Conservation (phyloP, 1,284 basidiomycete species). For the Ustilago tritici region DNA sequence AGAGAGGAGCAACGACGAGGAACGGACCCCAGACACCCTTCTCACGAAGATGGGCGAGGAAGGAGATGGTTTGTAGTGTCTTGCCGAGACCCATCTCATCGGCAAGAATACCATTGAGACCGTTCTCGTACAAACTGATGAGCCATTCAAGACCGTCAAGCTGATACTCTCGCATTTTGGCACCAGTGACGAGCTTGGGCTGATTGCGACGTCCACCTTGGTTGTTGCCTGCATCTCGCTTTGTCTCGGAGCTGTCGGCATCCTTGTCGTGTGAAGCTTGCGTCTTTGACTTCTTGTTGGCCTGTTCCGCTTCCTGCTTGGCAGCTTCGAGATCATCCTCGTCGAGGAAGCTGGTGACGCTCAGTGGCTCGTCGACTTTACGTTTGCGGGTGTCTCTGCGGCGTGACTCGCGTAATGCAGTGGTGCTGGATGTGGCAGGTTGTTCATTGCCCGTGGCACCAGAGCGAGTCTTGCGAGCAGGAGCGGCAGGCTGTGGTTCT, state of each 20-base stretch:
- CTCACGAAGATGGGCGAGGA: constrained; percentile 87
- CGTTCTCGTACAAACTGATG: constrained; percentile 90
- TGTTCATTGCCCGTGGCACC: constrained; percentile 24
- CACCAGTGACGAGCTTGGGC: constrained; percentile 84
- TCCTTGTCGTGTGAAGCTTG: constrained; percentile 74
- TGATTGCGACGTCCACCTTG: constrained; percentile 71
- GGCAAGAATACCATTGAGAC: constrained; percentile 89
- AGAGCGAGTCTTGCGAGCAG: constrained; percentile 39
- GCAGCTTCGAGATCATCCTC: constrained; percentile 53
- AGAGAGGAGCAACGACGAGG: constrained; percentile 89
- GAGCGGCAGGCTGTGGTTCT: constrained; percentile 27
- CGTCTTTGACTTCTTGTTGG: constrained; percentile 58
- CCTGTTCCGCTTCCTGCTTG: constrained; percentile 33
- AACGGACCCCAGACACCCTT: constrained; percentile 82
- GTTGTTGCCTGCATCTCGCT: constrained; percentile 47
- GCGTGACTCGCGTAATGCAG: constrained; percentile 20
- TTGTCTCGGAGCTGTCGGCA: constrained; percentile 70
- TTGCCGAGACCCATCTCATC: constrained; percentile 92
- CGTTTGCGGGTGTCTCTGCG: constrained; percentile 43
- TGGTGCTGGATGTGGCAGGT: constrained; percentile 16
- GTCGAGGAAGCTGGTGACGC: constrained; percentile 55
- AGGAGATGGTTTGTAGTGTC: constrained; percentile 93
- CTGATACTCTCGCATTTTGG: constrained; percentile 87
- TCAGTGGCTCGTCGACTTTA: constrained; percentile 38
- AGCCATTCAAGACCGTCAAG: constrained; percentile 97